These are phyloP conservation scores for Crocinoboletus sp. DNA, from an alignment of 1,284 basidiomycete species.

Conservation along the genomic window DNA sequence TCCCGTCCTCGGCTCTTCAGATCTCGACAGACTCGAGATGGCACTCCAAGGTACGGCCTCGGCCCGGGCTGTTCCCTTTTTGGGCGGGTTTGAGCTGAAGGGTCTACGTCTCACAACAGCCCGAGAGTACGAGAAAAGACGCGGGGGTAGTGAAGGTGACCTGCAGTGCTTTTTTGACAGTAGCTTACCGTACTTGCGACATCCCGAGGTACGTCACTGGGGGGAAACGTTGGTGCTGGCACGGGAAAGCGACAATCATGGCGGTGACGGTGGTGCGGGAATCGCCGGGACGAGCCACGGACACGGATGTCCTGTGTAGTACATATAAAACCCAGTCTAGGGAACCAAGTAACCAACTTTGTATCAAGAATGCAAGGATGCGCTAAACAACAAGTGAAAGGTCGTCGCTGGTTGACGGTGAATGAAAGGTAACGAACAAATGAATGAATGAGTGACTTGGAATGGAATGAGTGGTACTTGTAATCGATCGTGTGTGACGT, in stretches of 20 bases:
- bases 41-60: slow-evolving; percentile 78
- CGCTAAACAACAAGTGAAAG: no score
- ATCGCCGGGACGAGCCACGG: no score
- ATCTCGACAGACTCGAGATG: slow-evolving; percentile 94
- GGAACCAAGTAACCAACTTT: no score
- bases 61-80: background rate
- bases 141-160: slow-evolving; percentile 37
- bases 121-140: slow-evolving; percentile 63
- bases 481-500: no score
- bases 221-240: slow-evolving; percentile 57
- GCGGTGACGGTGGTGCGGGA: no score
- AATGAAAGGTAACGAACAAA: no score
- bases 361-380: no score
- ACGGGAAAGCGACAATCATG: slow-evolving; percentile 1
- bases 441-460: no score
- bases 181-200: slow-evolving; percentile 67
- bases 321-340: no score
- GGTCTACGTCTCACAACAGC: slow-evolving; percentile 39
- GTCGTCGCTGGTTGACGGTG: no score
- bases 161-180: slow-evolving; percentile 74
- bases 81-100: background rate
- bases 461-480: no score
- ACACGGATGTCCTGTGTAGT: no score
- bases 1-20: slow-evolving; percentile 34
- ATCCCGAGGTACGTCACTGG: slow-evolving; percentile 77